Percentiles rank a stretch among this genome's conserved stretches.
These are phyloP conservation scores for Penicillium olsonii DNA, from an alignment of 2,329 filamentous ascomycete genomes.

Conservation along the genomic window DNA sequence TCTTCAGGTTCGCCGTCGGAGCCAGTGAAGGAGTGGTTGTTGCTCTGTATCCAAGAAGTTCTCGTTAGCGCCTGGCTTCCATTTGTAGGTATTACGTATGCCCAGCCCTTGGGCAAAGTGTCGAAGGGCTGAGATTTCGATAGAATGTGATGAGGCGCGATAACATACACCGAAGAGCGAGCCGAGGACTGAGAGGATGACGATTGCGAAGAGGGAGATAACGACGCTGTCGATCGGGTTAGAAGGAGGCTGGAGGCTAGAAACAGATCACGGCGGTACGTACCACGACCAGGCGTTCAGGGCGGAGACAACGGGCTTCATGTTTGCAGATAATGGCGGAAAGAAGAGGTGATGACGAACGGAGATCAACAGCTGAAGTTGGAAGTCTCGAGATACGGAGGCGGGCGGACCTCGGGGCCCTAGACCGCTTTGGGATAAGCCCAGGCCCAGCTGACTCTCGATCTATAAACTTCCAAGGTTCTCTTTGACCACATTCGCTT, in stretches of 20 bases:
- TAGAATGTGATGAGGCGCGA: background rate
- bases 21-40: slow-evolving; percentile 83
- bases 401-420: slow-evolving; percentile 22
- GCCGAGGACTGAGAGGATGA: slow-evolving; percentile 67
- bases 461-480: too few species aligned
- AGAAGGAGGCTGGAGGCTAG: slow-evolving; percentile 5
- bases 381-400: slow-evolving; percentile 23
- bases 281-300: slow-evolving; percentile 96
- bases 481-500: too few species aligned
- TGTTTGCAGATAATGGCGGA: slow-evolving; percentile 49
- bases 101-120: background rate
- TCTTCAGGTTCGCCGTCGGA: slow-evolving; percentile 69
- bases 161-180: slow-evolving; percentile 69
- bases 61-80: slow-evolving; percentile 7
- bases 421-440: slow-evolving; percentile 27
- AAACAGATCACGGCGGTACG: slow-evolving; percentile 34
- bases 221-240: slow-evolving; percentile 60
- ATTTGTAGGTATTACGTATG: slow-evolving; percentile 1
- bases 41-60: slow-evolving; percentile 44
- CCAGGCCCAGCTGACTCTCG: too few species aligned
- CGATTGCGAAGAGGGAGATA: slow-evolving; percentile 64
- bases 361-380: slow-evolving; percentile 11
- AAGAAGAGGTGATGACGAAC: background rate
- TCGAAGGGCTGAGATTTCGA: background rate
- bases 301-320: slow-evolving; percentile 93